Evolutionary conservation across 2,329 filamentous ascomycete genomes (phyloP).

Genomic region (Aaosphaeria arxii): DNA sequence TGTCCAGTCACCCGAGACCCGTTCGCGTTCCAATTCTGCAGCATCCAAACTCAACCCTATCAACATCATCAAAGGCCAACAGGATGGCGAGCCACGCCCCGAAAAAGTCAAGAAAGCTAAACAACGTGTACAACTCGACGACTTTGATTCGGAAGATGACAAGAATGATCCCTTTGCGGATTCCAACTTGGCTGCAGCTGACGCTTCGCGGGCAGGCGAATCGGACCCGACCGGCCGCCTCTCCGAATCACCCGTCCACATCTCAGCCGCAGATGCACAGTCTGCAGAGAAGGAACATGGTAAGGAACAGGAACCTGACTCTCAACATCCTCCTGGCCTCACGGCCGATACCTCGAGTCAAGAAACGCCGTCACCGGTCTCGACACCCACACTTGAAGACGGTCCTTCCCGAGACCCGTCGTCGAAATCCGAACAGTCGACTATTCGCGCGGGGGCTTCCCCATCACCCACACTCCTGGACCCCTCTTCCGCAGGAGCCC

Average conservation of each 20-base stretch:
- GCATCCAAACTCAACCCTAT: constrained; percentile 20
- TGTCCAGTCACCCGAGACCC: constrained; percentile 14
- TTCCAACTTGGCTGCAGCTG: constrained; percentile 33
- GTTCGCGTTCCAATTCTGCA: constrained; percentile 16
- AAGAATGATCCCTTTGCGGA: constrained; percentile 45
- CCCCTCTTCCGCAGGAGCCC: constrained; percentile 14
- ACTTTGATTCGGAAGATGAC: constrained; percentile 60
- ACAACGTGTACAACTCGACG: constrained; percentile 65
- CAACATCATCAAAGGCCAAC: constrained; percentile 36
- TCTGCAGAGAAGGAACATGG: constrained; percentile 23
- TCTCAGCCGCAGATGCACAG: constrained; percentile 56
- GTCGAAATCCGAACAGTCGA: constrained; percentile 17
- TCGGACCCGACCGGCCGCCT: constrained; percentile 34
- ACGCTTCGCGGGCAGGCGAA: constrained; percentile 13
- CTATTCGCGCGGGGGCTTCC: constrained; percentile 12
- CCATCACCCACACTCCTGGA: constrained; percentile 22
- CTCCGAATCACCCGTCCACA: constrained; percentile 67
- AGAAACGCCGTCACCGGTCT: constrained; percentile 46
- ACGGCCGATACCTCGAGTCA: constrained; percentile 70
- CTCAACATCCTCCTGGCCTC: constrained; percentile 59
- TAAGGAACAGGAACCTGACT: constrained; percentile 25
- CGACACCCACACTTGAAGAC: constrained; percentile 32
- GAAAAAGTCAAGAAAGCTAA: constrained; percentile 59
- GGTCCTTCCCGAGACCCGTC: constrained; percentile 27
- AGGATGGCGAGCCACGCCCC: constrained; percentile 49